Evolutionary conservation across 495 filamentous ascomycete genomes (phyloP).

Genomic region (Aspergillus saccharolyticus): DNA sequence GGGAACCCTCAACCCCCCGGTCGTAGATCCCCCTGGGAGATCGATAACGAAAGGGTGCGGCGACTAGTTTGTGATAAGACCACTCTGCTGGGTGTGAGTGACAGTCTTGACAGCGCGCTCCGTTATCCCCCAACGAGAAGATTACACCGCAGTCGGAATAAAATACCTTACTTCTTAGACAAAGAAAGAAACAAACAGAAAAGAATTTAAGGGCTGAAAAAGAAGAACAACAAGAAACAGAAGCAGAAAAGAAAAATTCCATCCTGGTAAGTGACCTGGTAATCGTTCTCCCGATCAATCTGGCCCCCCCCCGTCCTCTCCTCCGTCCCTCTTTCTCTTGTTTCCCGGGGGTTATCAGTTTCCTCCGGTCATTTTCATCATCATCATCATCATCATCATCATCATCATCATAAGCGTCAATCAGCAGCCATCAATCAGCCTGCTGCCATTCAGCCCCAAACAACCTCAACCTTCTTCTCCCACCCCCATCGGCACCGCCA

Average conservation of each 20-base stretch:
- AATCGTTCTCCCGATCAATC: conserved; percentile 16
- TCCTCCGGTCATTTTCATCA: not conserved
- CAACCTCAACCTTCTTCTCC: conserved; percentile 16
- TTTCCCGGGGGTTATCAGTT: not conserved
- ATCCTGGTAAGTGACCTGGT: conserved; percentile 4
- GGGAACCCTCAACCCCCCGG: conserved; percentile 8
- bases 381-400: conserved; percentile 6
- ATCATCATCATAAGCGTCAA: not conserved
- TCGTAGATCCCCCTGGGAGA: conserved; percentile 23
- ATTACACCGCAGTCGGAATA: conserved; percentile 29
- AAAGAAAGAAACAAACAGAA: not conserved
- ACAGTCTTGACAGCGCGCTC: not conserved
- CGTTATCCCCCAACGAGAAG: conserved; percentile 12
- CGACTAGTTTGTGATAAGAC: conserved; percentile 16
- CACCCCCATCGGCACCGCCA: not conserved
- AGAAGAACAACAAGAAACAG: not conserved
- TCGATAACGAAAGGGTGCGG: conserved; percentile 19
- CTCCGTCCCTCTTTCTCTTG: not conserved
- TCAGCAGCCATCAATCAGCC: too few relatives aligned
- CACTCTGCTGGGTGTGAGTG: conserved; percentile 9
- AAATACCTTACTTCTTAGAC: not conserved
- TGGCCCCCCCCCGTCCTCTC: conserved; percentile 24
- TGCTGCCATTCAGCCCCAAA: not conserved
- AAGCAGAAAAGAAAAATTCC: not conserved
- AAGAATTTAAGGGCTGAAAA: not conserved